Evolutionary conservation across 2,329 filamentous ascomycete species (phyloP).

Genomic region (Aspergillus japonicus): DNA sequence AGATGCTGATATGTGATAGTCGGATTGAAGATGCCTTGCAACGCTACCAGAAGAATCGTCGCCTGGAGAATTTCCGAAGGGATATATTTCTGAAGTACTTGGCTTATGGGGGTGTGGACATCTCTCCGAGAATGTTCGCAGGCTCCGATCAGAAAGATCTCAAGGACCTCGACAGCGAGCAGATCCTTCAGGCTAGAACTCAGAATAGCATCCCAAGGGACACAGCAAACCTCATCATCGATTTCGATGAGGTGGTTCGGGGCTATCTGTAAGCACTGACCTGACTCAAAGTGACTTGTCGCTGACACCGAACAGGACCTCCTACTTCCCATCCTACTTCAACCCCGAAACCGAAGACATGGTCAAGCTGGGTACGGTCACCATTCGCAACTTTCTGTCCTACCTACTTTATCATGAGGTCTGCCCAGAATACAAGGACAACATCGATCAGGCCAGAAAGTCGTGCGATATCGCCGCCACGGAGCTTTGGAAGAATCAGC

Average conservation of each 20-base stretch:
- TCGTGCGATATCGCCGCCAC: slow-evolving; percentile 65
- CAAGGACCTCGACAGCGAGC: slow-evolving; percentile 59
- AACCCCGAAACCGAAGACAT: slow-evolving; percentile 54
- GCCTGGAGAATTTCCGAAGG: slow-evolving; percentile 62
- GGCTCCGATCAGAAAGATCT: slow-evolving; percentile 45
- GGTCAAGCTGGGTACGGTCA: slow-evolving; percentile 61
- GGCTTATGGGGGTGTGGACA: slow-evolving; percentile 62
- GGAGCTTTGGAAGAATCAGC: slow-evolving; percentile 63
- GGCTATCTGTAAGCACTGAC: slow-evolving; percentile 68
- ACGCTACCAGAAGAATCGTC: slow-evolving; percentile 74
- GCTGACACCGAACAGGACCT: slow-evolving; percentile 45
- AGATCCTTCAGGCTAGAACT: slow-evolving; percentile 65
- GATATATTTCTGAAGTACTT: slow-evolving; percentile 78
- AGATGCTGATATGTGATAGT: slow-evolving; percentile 41
- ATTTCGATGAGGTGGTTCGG: slow-evolving; percentile 74
- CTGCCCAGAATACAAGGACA: slow-evolving; percentile 72
- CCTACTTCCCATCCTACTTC: slow-evolving; percentile 56
- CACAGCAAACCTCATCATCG: slow-evolving; percentile 69
- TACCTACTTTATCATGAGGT: slow-evolving; percentile 84
- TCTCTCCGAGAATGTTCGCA: slow-evolving; percentile 35
- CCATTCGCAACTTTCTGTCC: slow-evolving; percentile 82
- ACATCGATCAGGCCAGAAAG: slow-evolving; percentile 64
- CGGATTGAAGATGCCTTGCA: slow-evolving; percentile 85
- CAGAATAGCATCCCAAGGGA: slow-evolving; percentile 46
- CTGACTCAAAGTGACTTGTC: not conserved